These are phyloP conservation scores for Flaveria linearis DNA, from an alignment of 129 eudicot species.

Conservation along the genomic window DNA sequence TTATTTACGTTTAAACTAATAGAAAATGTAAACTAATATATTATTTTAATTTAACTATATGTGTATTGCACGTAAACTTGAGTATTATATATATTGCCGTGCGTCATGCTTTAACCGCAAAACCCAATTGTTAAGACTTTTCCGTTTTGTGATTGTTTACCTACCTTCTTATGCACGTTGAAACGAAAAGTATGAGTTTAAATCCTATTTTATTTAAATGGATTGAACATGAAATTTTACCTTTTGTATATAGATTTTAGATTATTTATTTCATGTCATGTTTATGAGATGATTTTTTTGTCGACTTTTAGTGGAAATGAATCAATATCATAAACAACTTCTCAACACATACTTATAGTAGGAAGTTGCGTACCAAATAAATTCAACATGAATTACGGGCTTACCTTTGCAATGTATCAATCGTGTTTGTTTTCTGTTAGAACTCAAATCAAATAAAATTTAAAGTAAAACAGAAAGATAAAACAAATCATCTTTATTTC, in stretches of 20 bases:
- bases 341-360: conserved; percentile 1
- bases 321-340: conserved; percentile 3
- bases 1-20: too few relatives aligned
- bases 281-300: not conserved
- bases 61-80: not conserved
- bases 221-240: not conserved
- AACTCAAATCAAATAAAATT: not conserved
- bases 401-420: not conserved
- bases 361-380: not conserved
- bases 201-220: not conserved
- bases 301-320: not conserved
- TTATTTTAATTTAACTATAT: not conserved
- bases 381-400: conserved; percentile 3
- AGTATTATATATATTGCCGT: not conserved
- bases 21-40: not conserved
- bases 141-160: not conserved
- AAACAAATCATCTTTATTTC: not conserved
- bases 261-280: not conserved
- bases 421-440: not conserved
- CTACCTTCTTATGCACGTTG: not conserved
- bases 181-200: not conserved
- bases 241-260: not conserved
- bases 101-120: conserved; percentile 5
- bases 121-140: conserved; percentile 15
- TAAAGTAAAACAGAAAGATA: not conserved